Evolutionary conservation across 2,329 filamentous ascomycete genomes (phyloP).

Genomic region (Trichophyton rubrum): DNA sequence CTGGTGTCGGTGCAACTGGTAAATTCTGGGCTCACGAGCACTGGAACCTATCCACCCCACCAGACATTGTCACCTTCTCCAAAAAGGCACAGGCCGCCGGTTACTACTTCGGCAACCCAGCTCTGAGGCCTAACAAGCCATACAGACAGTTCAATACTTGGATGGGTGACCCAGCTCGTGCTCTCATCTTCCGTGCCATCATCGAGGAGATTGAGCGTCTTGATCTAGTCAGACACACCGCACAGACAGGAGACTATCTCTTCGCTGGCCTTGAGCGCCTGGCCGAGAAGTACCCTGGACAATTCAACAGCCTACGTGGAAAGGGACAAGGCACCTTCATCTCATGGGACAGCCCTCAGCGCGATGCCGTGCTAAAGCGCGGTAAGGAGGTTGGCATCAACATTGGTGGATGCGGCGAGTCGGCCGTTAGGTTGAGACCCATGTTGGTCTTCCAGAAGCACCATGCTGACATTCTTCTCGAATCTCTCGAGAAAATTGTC

Average conservation of each 20-base stretch:
- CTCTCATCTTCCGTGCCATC: constrained; percentile 75
- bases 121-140: constrained; percentile 75
- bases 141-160: constrained; percentile 97
- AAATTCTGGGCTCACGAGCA: constrained; percentile 97
- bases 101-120: constrained; percentile 76
- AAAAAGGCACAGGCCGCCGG: constrained; percentile 93
- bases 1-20: constrained; percentile 80
- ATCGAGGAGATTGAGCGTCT: constrained; percentile 65
- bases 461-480: constrained; percentile 76
- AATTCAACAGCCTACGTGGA: constrained; percentile 73
- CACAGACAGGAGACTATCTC: constrained; percentile 65
- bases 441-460: constrained; percentile 90
- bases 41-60: constrained; percentile 67
- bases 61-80: constrained; percentile 88
- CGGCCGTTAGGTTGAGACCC: constrained; percentile 65
- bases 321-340: constrained; percentile 87
- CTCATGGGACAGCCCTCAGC: constrained; percentile 71
- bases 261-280: constrained; percentile 57
- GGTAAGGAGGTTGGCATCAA: constrained; percentile 75
- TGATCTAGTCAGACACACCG: constrained; percentile 68
- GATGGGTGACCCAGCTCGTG: constrained; percentile 85
- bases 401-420: constrained; percentile 68
- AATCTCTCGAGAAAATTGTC: constrained; percentile 62
- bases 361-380: constrained; percentile 66
- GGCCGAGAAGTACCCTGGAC: constrained; percentile 55